Base-by-base conservation (phyloP, 1,284 basidiomycete species). In the Cryptococcus wingfieldii region DNA sequence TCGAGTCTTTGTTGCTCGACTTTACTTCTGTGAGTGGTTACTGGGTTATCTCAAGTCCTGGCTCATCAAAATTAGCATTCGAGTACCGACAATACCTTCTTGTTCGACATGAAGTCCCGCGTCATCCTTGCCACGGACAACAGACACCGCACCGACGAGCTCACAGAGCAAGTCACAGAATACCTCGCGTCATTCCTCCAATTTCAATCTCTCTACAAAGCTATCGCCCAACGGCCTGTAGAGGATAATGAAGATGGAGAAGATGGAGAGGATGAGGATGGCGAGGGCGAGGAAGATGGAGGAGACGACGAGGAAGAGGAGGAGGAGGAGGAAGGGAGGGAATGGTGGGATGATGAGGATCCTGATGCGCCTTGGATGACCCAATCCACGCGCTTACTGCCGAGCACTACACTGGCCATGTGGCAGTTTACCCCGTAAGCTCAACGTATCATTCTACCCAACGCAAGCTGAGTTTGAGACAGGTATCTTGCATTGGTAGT, bases 101-200 rank as follows among this genome's bases (percentile, higher is more conserved):
- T 98, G 12, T 97, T 97, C 67, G 95, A 98, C 71, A 85, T 86
- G 4, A 83, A 83, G 5, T 90, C 90, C 18, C 83, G 90, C 51
- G 81, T 98, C 37, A 95, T 93, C 66, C 82, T 98, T 19, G 92
- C 92, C 1, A 92, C 93, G 6, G 95, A 98, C 70, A 75, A 74
- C 49, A 53, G 72, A 12, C 69, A 72, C 51, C 61, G 70, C 4
- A 75, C 72, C 41, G 86, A 88, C 18, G 90, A 90, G 0, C 91
- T 95, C 0, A 89, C 96, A 28, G 94, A 97, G 72, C 83, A 87
- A 53, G 85, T 86, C 1, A 92, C 89, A 2, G 93, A 97, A 67
- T 98, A 95, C 68, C 81, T 97, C 18, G 84, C 86, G 51, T 90
- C 92, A 79, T 82, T 97, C 51, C 86, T 87, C 61, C 85, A 88